Base-by-base conservation (phyloP, 2,329 filamentous ascomycete species). In the Claviceps spartinae region DNA sequence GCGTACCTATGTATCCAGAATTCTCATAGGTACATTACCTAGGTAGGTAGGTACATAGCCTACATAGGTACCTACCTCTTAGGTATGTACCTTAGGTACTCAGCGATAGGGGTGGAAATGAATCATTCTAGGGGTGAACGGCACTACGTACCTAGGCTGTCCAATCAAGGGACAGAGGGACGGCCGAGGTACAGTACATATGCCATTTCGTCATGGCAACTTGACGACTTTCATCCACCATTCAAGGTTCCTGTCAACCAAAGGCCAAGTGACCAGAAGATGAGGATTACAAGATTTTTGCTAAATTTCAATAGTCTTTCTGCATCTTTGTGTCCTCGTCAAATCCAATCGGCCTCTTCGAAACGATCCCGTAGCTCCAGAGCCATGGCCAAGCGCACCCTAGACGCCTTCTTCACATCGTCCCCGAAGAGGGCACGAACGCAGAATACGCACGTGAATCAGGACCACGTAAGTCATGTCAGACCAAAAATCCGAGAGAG, bases 321-420 rank as follows among this genome's bases (percentile, higher is more conserved):
- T 30, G 30, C 30, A 30, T 30, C 30, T 30, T 30, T 11, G 8
- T 30, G 2, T 11, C 3, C 30, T 30, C 30, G 30, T 30, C 13
- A 13, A 44, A 26, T 14, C 11, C 13, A 24, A 18, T 24, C 26
- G 20, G 6, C 5, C 42, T 13, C 42, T 44, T 44, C 11, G 2
- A 44, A 26, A 16, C 20, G 13, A 24, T 24, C 6, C 5, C 20
- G 20, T 22, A 16, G 22, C 22, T 22, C 42, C 30, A 14, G 30
- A 48, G 58, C 59, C 57, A 54, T 58, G 18, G 49, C 57, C 46
- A 63, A 61, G 61, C 74, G 83, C 52, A 86, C 83, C 0, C 71
- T 89, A 1, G 82, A 88, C 55, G 68, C 76, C 11, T 89, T 88
- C 69, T 88, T 89, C 65, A 54, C 54, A 18, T 57, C 61, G 16